Evolutionary conservation across 2,329 filamentous ascomycete genomes (phyloP), one percentile per base, ranked within the genome.

Genomic region (Diaporthe citriasiana): DNA sequence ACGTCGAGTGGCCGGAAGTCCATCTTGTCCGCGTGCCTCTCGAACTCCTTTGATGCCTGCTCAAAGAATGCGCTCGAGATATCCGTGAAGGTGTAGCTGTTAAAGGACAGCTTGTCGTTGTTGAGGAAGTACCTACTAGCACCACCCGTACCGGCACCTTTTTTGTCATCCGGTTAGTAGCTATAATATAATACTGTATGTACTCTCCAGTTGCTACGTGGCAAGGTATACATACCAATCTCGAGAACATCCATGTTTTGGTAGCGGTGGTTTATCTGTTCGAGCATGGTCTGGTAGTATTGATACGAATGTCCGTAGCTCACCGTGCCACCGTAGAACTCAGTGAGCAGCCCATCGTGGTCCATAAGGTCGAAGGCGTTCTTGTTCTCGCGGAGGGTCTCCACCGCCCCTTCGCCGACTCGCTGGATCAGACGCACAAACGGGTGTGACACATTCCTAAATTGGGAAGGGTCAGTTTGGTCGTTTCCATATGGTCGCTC

Each of bases 71-170:
- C 80, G 15, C 80, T 70, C 1, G 82, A 82, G 22, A 84, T 81
- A 70, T 87, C 84, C 0, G 85, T 86, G 56, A 80, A 88, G 0
- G 83, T 85, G 75, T 87, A 87, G 13, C 80, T 79, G 1, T 78
- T 75, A 60, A 84, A 84, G 6, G 63, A 19, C 27, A 74, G 15
- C 2, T 78, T 79, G 12, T 86, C 74, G 6, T 68, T 45, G 1
- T 78, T 72, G 3, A 87, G 72, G n/a, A 87, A 76, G 0, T 45
- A 33, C 9, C 80, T 77, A 0, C 86, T 87, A 0, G 83, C 79
- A 12, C 80, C 81, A 1, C 84, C 85, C 1, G 82, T 85, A 1
- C 85, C 85, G 19, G 82, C 84, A 38, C 57, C 57, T 63, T 42
- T 13, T 42, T 13, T 42, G 7, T 63, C n/a, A n/a, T n/a, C n/a